Conservation (phyloP, 805 yeast genomes). For the Ogataea ganodermae region DNA sequence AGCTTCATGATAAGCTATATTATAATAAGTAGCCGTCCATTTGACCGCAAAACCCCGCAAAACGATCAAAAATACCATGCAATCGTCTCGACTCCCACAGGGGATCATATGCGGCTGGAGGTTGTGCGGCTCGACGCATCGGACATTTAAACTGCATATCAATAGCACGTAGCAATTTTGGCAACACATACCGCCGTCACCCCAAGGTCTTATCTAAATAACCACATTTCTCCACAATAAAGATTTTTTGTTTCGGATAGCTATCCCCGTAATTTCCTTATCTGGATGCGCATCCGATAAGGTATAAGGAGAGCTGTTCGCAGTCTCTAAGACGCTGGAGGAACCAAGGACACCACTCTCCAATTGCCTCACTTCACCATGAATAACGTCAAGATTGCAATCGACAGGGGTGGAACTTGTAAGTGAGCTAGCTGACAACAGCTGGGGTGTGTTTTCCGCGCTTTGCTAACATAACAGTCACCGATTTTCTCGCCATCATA, state of each 20-base stretch:
- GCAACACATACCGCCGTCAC: neutral
- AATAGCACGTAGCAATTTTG: neutral
- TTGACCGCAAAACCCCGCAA: no score
- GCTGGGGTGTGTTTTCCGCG: no score
- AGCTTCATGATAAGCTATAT: no score
- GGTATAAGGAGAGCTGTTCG: neutral
- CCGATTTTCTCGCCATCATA: slow-evolving; percentile 47
- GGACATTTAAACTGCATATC: neutral
- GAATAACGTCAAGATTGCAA: slow-evolving; percentile 16
- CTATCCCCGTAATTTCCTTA: neutral
- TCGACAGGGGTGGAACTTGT: slow-evolving; percentile 19
- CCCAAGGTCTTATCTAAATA: neutral
- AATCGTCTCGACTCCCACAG: no score
- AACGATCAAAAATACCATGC: no score
- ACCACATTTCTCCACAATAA: no score
- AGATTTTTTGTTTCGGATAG: neutral
- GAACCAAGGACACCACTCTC: no score
- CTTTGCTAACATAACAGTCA: slow-evolving; percentile 23
- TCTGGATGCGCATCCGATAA: neutral
- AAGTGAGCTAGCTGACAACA: slow-evolving; percentile 6
- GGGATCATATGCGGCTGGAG: slow-evolving; percentile 1
- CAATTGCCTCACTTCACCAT: no score
- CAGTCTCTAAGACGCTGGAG: no score
- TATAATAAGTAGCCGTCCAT: no score
- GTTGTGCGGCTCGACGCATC: slow-evolving; percentile 1